Evolutionary conservation across 495 filamentous ascomycete genomes (phyloP), one percentile per base, ranked within the genome.

Genomic region (Chaetomium tenue): DNA sequence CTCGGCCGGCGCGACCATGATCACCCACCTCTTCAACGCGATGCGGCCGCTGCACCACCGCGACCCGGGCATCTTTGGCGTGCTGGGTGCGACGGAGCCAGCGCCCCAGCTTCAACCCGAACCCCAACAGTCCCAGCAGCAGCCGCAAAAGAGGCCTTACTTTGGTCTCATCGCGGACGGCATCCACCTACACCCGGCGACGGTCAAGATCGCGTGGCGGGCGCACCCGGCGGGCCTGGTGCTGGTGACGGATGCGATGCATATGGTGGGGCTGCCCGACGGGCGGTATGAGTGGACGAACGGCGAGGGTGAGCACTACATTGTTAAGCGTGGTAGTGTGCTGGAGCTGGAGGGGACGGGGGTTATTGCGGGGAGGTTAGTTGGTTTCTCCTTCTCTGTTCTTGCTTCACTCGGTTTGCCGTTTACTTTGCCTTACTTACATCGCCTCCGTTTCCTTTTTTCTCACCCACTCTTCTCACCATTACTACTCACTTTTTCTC

Each of bases 21-120:
- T 95, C 40, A 96, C 91, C 1, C 91, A 96, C 70, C 81, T 95
- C 2, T 96, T 94, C 82, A 95, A 96, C 71, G 91, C 91, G 18
- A 95, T 95, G 91, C 83, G 86, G 6, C 89, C 89, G 18, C 85
- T 93, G 9, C 89, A 91, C 72, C 91, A 93, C 79, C 88, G 91
- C 44, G 89, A 92, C 72, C 91, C 91, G 0, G 91, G 91, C 48
- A 84, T 93, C 67, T 92, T 93, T 71, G 91, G 91, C 23, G 80
- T 92, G 0, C 76, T 96, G 0, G 86, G 85, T 20, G 65, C 68
- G 7, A 74, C 81, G 9, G 78, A 81, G 42, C 40, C 22, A 11
- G 2, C n/a, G 2, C 65, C 75, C 7, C 74, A 75, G 11, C 3
- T 3, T 3, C 55, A 42, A 16, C 7, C 30, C 0, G 5, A 40